Evolutionary conservation across 495 filamentous ascomycete species (phyloP), one percentile per base, ranked within the genome.

Genomic region (Symbiotaphrina buchneri): DNA sequence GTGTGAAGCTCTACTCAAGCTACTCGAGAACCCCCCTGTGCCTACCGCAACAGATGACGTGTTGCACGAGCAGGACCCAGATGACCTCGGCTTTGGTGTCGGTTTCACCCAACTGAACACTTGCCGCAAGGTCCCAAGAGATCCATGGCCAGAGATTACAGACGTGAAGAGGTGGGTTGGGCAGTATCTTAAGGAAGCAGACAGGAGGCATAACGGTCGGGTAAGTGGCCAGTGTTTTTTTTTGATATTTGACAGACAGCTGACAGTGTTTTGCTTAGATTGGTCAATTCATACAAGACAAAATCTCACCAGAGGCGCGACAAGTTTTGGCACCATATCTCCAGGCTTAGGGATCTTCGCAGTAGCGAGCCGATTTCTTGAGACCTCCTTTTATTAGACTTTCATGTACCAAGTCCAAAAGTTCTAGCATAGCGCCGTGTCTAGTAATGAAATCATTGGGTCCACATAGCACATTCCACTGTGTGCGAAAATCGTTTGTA

Each of bases 61-160:
- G 15, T 68, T 84, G 39, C 59, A 64, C 10, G 83, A 91, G 42
- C 71, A 75, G 6, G 87, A 95, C 41, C 74, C 87, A 27, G 87
- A 97, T 39, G 85, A 97, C 47, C 68, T 92, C 44, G 71, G 76
- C 30, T 99, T 95, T 42, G 90, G 85, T 7, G 69, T 91, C 26
- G 82, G 81, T 1, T 99, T 90, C 52, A 94, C 87, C 1, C 66
- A 74, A 24, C 61, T 99, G 34, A 84, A 78, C 47, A 94, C 87
- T 1, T 81, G 84, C 50, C 77, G 74, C 47, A 65, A 68, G 30
- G 46, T 51, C 20, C 42, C 59, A 6, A 59, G 57, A 33, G 84
- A 92, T 45, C 70, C 75, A 13, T 92, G 72, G 63, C 76, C 83
- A 20, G 73, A 90, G 32, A 73, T 85, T 6, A 56, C 57, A 6